Evolutionary conservation across 768 basidiomycete genomes (phyloP).

Genomic region (Boletus rubroflammeus): DNA sequence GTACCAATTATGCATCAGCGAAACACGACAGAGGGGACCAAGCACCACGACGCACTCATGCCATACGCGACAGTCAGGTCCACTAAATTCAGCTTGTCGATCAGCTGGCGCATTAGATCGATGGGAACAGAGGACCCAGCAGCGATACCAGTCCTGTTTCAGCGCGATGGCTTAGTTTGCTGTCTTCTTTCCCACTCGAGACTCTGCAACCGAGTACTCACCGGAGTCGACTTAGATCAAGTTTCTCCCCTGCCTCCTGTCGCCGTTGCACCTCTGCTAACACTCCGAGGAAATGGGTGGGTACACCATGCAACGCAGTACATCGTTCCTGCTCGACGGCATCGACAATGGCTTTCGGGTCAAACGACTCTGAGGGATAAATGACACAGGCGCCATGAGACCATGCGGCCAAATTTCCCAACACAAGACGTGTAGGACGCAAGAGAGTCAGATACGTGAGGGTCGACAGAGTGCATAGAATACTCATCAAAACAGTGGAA

Average conservation of each 20-base stretch:
- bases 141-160: slow-evolving; percentile 71
- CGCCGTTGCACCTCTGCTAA: slow-evolving; percentile 62
- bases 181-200: background rate
- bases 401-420: slow-evolving; percentile 81
- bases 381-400: slow-evolving; percentile 69
- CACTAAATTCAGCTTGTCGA: slow-evolving; percentile 58
- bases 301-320: slow-evolving; percentile 80
- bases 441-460: slow-evolving; percentile 10
- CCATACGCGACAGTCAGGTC: slow-evolving; percentile 80
- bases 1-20: slow-evolving; percentile 2
- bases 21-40: background rate
- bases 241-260: slow-evolving; percentile 38
- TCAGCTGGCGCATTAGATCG: slow-evolving; percentile 72
- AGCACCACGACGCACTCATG: slow-evolving; percentile 60
- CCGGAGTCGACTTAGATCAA: slow-evolving; percentile 56
- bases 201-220: slow-evolving; percentile 20
- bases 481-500: slow-evolving; percentile 91
- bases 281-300: slow-evolving; percentile 80
- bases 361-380: slow-evolving; percentile 64
- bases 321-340: slow-evolving; percentile 66
- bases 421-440: slow-evolving; percentile 56
- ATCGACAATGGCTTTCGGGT: slow-evolving; percentile 66
- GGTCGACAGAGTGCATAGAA: slow-evolving; percentile 1
- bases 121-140: slow-evolving; percentile 79
- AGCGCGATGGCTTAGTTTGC: background rate